These are phyloP conservation scores for Wickerhamomyces bisporus DNA, from an alignment of 805 yeast species.

Conservation along the genomic window DNA sequence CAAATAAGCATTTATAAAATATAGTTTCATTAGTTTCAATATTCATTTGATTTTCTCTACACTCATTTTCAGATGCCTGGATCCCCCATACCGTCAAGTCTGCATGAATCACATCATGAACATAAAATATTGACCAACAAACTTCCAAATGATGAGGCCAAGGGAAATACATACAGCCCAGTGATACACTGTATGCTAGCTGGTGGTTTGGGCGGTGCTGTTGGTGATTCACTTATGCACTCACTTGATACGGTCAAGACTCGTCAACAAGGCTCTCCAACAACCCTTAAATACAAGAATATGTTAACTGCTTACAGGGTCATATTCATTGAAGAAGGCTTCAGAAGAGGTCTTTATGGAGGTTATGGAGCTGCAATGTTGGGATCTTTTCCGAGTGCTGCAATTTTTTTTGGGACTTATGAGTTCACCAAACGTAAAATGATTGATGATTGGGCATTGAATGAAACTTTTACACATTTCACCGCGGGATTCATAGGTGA, in stretches of 20 bases:
- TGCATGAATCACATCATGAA: background rate
- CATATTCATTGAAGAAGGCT: constrained; percentile 80
- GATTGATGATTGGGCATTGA: constrained; percentile 55
- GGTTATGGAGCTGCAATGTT: constrained; percentile 90
- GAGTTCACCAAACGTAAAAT: constrained; percentile 72
- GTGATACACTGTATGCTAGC: constrained; percentile 66
- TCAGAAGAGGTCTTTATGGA: constrained; percentile 78
- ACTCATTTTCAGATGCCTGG: background rate
- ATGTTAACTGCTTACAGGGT: constrained; percentile 74
- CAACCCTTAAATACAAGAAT: constrained; percentile 57
- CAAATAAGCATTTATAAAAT: no score
- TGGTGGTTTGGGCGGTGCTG: constrained; percentile 92
- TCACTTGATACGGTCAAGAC: constrained; percentile 96
- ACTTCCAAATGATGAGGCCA: constrained; percentile 4
- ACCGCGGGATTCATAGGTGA: constrained; percentile 93
- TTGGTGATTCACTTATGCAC: constrained; percentile 92
- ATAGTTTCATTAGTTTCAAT: no score
- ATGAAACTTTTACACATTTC: constrained; percentile 77
- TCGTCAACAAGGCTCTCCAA: constrained; percentile 91
- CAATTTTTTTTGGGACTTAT: constrained; percentile 89
- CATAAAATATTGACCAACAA: constrained; percentile 11
- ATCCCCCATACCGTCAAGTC: background rate
- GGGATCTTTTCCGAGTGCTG: constrained; percentile 92
- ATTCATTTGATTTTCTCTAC: no score
- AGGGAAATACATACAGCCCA: constrained; percentile 27